Base-by-base conservation (phyloP, 2,329 filamentous ascomycete species). In the Talaromyces islandicus region DNA sequence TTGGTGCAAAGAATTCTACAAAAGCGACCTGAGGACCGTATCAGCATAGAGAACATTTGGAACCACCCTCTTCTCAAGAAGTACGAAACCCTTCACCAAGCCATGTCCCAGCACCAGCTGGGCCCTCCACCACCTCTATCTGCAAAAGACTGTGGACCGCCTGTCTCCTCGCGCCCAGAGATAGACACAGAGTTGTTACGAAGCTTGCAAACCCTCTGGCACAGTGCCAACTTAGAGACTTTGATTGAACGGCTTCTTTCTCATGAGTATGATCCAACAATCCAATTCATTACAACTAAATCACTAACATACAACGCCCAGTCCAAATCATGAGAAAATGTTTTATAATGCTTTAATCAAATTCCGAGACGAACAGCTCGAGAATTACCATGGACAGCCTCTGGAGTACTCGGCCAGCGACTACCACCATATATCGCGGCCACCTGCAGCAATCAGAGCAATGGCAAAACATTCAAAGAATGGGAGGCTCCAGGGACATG, bases 141-240 rank as follows among this genome's bases (percentile, higher is more conserved):
- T 32, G 79, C 85, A 32, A 79, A 86, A 41, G 85, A 88, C 54
- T 89, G 86, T 54, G 83, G 83, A 21, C 79, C 82, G 68, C 84
- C 85, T 38, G 80, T 85, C 1, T 80, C 85, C 6, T 81, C 80
- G 50, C 79, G 80, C 35, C 81, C 85, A 10, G 88, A 92, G 19
- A 86, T 97, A 57, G 91, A 97, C 67, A 78, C 84, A 53, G 90
- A 96, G 65, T 85, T 97, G 29, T 76, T 97, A 54, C 85, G 92
- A 48, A 93, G 96, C 72, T 81, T 99, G 64, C 88, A 89, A 62
- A 93, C 92, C 2, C 83, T 97, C 68, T 97, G 92, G 92, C 92
- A 97, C 77, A 89, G 88, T 67, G 88, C 91, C 64, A 85, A 85
- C 35, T 89, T 93, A 65, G 84, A 88, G 29, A 83, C 87, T 19